Evolutionary conservation across 805 yeast species (phyloP).

Genomic region (Debaryomyces hansenii): DNA sequence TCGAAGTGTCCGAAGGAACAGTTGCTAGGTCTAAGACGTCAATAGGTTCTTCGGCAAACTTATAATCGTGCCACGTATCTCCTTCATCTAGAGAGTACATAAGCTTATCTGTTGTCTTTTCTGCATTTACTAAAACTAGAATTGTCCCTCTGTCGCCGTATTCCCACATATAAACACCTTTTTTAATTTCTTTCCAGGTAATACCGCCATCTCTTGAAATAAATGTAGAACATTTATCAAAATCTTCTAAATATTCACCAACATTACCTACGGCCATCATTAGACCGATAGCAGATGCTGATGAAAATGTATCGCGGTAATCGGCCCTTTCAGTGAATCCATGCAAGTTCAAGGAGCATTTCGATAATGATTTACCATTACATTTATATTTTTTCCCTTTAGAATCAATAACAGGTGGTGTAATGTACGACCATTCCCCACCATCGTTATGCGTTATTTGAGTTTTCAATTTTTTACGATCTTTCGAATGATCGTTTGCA

Average conservation of each 20-base stretch:
- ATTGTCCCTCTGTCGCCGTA: conserved; percentile 94
- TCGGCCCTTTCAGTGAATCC: conserved; percentile 89
- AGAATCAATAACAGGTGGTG: conserved; percentile 69
- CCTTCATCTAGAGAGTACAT: conserved; percentile 80
- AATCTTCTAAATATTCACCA: conserved; percentile 56
- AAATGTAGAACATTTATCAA: conserved; percentile 64
- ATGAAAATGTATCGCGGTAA: conserved; percentile 79
- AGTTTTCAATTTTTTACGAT: conserved; percentile 61
- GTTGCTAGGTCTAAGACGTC: conserved; percentile 75
- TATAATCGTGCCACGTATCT: conserved; percentile 63
- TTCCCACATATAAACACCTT: conserved; percentile 88
- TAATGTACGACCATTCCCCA: conserved; percentile 73
- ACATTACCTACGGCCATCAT: conserved; percentile 93
- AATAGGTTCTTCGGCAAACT: conserved; percentile 59
- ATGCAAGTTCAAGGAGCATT: conserved; percentile 82
- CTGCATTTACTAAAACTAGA: conserved; percentile 65
- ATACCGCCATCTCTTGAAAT: conserved; percentile 89
- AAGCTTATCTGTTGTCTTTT: conserved; percentile 56
- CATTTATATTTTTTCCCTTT: conserved; percentile 60
- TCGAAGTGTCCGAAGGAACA: conserved; percentile 87
- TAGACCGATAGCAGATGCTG: conserved; percentile 87
- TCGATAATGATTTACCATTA: conserved; percentile 44
- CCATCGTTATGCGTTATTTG: conserved; percentile 89
- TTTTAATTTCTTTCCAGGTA: conserved; percentile 77
- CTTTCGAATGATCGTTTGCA: conserved; percentile 42